A percentile compares a stretch with the other conserved stretches of the same genome.
Conservation (phyloP, 148 eudicot species). For the Vaccinium macrocarpon region DNA sequence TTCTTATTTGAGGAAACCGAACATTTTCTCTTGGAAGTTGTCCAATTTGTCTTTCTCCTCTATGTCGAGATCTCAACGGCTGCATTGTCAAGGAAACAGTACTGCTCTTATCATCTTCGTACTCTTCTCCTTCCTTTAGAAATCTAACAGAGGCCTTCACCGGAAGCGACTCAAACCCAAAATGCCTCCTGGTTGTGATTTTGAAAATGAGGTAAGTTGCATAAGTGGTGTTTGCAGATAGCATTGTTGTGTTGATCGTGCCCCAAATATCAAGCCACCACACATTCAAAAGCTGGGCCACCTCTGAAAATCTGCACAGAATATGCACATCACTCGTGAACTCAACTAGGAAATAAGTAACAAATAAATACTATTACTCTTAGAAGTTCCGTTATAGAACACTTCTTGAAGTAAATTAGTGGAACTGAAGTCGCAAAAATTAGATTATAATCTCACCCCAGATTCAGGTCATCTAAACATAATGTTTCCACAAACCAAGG, state of each 20-base stretch:
- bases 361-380: too few relatives aligned
- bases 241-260: background rate
- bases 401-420: too few relatives aligned
- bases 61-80: background rate
- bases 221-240: conserved; percentile 16
- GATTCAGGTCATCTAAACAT: too few relatives aligned
- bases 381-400: too few relatives aligned
- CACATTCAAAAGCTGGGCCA: background rate
- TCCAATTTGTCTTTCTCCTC: too few relatives aligned
- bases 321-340: background rate
- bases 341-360: too few relatives aligned
- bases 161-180: background rate
- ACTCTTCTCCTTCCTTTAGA: conserved; percentile 23
- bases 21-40: too few relatives aligned
- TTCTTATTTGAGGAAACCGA: conserved; percentile 31
- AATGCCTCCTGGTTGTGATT: too few relatives aligned
- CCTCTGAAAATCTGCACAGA: conserved; percentile 15
- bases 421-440: too few relatives aligned
- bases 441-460: too few relatives aligned
- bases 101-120: conserved; percentile 19
- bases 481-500: background rate
- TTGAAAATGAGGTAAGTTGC: conserved; percentile 12
- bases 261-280: conserved; percentile 19
- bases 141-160: conserved; percentile 9
- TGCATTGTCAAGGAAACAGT: background rate